Evolutionary conservation across 2,329 filamentous ascomycete genomes (phyloP).

Genomic region (Ceratocystis huliohia): DNA sequence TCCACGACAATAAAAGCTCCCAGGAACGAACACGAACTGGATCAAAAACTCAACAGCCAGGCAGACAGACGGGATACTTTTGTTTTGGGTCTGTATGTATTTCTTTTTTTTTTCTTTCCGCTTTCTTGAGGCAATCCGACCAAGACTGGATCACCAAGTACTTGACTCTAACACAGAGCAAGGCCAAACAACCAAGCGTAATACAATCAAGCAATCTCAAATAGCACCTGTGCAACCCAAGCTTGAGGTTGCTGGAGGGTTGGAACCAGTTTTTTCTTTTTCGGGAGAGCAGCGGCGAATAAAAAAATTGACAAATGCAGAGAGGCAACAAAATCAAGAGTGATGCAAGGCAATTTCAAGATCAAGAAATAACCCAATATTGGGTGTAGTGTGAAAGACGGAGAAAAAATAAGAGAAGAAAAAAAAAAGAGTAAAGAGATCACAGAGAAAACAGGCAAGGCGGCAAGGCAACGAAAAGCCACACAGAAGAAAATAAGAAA

Average conservation of each 20-base stretch:
- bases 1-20: background rate
- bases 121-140: background rate
- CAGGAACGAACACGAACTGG: background rate
- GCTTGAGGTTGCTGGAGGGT: background rate
- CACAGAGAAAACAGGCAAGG: conserved; percentile 9
- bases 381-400: background rate
- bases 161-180: background rate
- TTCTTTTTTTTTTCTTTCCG: background rate
- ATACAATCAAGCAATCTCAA: conserved; percentile 4
- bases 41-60: background rate
- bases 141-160: background rate
- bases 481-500: background rate
- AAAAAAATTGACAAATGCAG: background rate
- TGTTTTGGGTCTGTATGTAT: background rate
- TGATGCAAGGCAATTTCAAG: background rate
- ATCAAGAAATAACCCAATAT: background rate
- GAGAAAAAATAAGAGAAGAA: background rate
- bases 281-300: background rate
- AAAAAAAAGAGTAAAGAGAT: conserved; percentile 1
- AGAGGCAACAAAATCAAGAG: background rate
- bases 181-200: background rate
- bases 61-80: background rate
- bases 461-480: background rate
- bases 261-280: background rate
- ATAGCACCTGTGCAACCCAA: conserved; percentile 1